Conservation (phyloP, 2,329 filamentous ascomycete genomes). For the Ophiostoma sp. region DNA sequence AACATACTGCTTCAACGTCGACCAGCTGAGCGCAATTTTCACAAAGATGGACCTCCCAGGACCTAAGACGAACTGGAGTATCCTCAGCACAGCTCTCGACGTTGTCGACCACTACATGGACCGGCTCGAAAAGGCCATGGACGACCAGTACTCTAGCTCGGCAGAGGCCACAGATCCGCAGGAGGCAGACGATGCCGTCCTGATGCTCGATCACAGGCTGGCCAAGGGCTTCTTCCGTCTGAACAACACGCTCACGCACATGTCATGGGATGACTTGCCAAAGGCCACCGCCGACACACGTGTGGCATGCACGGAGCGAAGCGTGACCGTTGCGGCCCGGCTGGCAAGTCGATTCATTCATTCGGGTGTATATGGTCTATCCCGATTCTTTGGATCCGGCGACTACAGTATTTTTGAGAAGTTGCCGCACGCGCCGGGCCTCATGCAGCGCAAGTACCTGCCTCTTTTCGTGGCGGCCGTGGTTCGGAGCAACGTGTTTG, state of each 20-base stretch:
- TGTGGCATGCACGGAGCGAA: constrained; percentile 45
- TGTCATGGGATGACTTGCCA: constrained; percentile 20
- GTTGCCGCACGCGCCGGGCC: constrained; percentile 42
- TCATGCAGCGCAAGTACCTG: constrained; percentile 47
- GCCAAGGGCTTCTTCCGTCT: constrained; percentile 51
- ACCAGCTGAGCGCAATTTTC: constrained; percentile 55
- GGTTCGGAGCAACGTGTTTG: constrained; percentile 48
- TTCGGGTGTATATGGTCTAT: constrained; percentile 46
- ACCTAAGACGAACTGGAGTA: constrained; percentile 50
- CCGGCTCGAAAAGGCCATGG: constrained; percentile 44
- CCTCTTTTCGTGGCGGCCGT: constrained; percentile 55
- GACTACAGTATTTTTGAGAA: constrained; percentile 54
- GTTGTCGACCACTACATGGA: constrained; percentile 51
- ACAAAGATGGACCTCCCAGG: constrained; percentile 47
- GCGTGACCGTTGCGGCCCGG: constrained; percentile 48
- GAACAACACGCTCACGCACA: constrained; percentile 28
- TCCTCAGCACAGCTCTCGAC: constrained; percentile 48
- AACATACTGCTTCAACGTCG: constrained; percentile 51
- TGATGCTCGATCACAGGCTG: constrained; percentile 52
- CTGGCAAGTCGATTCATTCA: constrained; percentile 49
- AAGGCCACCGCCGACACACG: background rate
- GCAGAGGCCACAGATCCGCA: constrained; percentile 35
- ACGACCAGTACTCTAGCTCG: constrained; percentile 44
- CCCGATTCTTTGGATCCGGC: constrained; percentile 48
- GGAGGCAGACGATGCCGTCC: constrained; percentile 50